These are phyloP conservation scores for Aspergillus piperis DNA, from an alignment of 2,329 filamentous ascomycete genomes.

Conservation along the genomic window DNA sequence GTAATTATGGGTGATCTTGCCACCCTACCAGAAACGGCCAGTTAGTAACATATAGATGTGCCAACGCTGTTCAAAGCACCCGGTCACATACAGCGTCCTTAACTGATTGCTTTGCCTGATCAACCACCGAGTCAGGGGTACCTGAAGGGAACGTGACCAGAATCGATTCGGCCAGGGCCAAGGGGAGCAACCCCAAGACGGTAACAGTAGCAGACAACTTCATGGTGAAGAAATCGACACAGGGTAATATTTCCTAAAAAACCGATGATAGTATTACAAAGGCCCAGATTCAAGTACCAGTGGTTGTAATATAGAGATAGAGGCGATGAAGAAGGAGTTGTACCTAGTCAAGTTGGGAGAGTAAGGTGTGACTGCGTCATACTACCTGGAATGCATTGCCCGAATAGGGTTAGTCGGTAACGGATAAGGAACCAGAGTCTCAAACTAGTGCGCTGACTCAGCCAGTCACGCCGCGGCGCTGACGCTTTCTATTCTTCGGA, in stretches of 20 bases:
- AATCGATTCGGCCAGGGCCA: conserved; percentile 71
- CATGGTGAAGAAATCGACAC: conserved; percentile 52
- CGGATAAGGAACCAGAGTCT: conserved; percentile 6
- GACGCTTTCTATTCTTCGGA: conserved; percentile 2
- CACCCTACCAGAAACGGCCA: conserved; percentile 51
- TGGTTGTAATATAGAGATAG: background rate
- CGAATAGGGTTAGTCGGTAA: background rate
- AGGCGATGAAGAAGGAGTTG: background rate
- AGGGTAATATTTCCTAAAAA: background rate
- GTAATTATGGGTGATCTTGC: conserved; percentile 78
- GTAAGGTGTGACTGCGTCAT: conserved; percentile 1
- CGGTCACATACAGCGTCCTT: conserved; percentile 57
- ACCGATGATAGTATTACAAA: background rate
- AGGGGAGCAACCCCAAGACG: conserved; percentile 59
- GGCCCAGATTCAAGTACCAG: background rate
- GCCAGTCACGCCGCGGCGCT: conserved; percentile 10
- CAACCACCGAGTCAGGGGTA: conserved; percentile 67
- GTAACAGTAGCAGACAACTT: conserved; percentile 60
- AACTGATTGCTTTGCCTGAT: conserved; percentile 71
- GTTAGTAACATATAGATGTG: conserved; percentile 14
- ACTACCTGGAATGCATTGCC: background rate
- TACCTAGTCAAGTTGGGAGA: background rate
- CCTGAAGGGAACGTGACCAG: conserved; percentile 75
- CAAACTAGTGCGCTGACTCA: conserved; percentile 11
- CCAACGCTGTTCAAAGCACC: background rate